A percentile compares a stretch with the other conserved stretches of the same genome.
Evolutionary conservation across 768 basidiomycete species (phyloP).

Genomic region (Pulveroboletus sp.): DNA sequence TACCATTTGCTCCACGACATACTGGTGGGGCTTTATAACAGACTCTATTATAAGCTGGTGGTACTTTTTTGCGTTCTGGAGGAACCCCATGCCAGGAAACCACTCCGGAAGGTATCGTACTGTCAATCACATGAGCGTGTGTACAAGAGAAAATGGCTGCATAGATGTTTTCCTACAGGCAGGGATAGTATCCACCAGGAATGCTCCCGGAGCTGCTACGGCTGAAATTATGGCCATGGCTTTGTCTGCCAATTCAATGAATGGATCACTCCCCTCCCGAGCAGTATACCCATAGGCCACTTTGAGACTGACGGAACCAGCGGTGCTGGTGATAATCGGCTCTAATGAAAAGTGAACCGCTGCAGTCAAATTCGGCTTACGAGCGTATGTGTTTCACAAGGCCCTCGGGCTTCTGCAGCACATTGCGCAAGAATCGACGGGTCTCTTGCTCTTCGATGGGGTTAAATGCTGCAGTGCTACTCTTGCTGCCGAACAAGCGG

Average conservation of each 20-base stretch:
- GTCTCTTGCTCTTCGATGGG: conserved; percentile 20
- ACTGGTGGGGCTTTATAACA: conserved; percentile 41
- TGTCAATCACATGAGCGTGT: conserved; percentile 8
- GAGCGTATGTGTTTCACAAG: conserved; percentile 20
- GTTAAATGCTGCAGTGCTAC: conserved; percentile 6
- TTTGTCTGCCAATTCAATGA: conserved; percentile 29
- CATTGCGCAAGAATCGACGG: conserved; percentile 13
- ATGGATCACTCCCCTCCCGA: conserved; percentile 34
- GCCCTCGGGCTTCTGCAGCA: conserved; percentile 15
- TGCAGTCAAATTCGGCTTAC: conserved; percentile 7
- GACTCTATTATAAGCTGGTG: conserved; percentile 31
- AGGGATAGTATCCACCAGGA: conserved; percentile 23
- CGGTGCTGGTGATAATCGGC: conserved; percentile 2
- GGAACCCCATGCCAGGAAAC: conserved; percentile 36
- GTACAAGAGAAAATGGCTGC: too few relatives aligned
- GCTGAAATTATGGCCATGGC: conserved; percentile 16
- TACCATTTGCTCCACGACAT: conserved; percentile 31
- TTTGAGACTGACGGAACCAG: conserved; percentile 32
- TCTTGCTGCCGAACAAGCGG: conserved; percentile 11
- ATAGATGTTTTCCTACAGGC: conserved; percentile 6
- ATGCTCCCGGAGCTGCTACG: conserved; percentile 7
- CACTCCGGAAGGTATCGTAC: conserved; percentile 33
- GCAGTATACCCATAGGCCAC: conserved; percentile 41
- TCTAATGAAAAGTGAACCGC: background rate
- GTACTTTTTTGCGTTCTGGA: conserved; percentile 29